Base-by-base conservation (phyloP, 2,329 filamentous ascomycete genomes). In the Dactylonectria macrodidyma region DNA sequence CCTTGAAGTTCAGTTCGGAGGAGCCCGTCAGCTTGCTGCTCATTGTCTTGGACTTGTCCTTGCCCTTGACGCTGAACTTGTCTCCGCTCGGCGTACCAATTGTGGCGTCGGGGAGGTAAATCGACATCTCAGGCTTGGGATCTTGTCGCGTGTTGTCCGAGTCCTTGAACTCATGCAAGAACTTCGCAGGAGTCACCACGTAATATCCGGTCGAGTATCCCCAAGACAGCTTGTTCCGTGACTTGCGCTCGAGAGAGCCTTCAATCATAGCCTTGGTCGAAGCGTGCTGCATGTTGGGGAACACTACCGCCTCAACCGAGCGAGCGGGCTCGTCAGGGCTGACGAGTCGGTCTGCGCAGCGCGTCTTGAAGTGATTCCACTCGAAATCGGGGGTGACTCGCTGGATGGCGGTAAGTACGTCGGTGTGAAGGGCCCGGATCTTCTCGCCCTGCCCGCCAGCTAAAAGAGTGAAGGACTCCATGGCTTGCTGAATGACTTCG, bases 1-100 rank as follows among this genome's bases (percentile, higher is more conserved):
- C 95, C 84, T 97, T 97, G 89, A 98, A 98, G 34, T 88, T 84
- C 44, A 97, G 86, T 81, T 98, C 95, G 47, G 94, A 91, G 30
- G 84, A 89, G 72, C 95, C 93, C 55, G 92, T 89, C 72, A 98
- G 89, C 78, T 94, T 95, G 84, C 91, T 92, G 76, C 92, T 91
- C 71, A 98, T 83, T 71, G 92, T 93, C 78, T 93, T 93, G 76
- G 91, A 92, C 64, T 92, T 90, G 79, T 99, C 95, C 82, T 98
- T 98, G 81, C 96, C 96, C 85, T 97, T 97, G 81, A 99, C 87
- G 77, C 90, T 94, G 87, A 99, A 98, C 82, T 97, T 98, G 67
- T 92, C 89, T 61, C 93, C 95, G 72, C 87, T 90, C 12, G 89
- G 88, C 1, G 83, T 77, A 65, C 95, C 94, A 65, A 98, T 89